Base-by-base conservation (phyloP, 2,329 filamentous ascomycete species). In the Microascus cirrosus region DNA sequence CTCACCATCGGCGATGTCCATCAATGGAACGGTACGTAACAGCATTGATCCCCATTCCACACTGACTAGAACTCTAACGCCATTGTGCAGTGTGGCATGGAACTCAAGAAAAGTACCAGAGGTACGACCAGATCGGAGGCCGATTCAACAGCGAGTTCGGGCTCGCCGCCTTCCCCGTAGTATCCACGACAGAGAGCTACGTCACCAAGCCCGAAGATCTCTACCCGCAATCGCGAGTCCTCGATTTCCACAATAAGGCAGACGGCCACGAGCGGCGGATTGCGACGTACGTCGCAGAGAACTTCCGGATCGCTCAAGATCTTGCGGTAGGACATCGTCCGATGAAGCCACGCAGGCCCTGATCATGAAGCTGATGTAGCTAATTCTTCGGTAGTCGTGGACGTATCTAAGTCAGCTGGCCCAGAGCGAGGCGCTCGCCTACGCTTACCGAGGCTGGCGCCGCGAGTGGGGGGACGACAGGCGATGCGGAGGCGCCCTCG, bases 161-260 rank as follows among this genome's bases (percentile, higher is more conserved):
- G 59, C 90, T 93, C 86, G 62, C 63, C n/a, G 63, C 65, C 7
- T 67, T 63, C 66, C 90, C 90, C 0, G 82, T 87, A 66, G 77
- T 90, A 61, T 77, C 83, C 55, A 91, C 89, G 0, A 84, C 90
- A 60, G 79, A 83, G 51, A 71, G 77, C 39, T 90, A 71, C 67
- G 82, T 81, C 56, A 79, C 79, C 57, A 79, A 87, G 54, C 82
- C 90, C 55, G 80, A 82, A 1, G 90, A 96, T 65, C 81, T 89
- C 4, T 93, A 89, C 69, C 81, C 91, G 1, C 90, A 95, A 67
- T 94, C 89, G 3, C 86, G 87, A 34, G 93, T 91, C 5, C 74
- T 96, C 28, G 92, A 96, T 69, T 96, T 96, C 69, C 93, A 96
- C 77, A 96, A 96, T 76, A 96, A 96, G 73, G 93, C 92, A 1